Evolutionary conservation across 2,329 filamentous ascomycete species (phyloP).

Genomic region (Arthrobotrys megalospora): DNA sequence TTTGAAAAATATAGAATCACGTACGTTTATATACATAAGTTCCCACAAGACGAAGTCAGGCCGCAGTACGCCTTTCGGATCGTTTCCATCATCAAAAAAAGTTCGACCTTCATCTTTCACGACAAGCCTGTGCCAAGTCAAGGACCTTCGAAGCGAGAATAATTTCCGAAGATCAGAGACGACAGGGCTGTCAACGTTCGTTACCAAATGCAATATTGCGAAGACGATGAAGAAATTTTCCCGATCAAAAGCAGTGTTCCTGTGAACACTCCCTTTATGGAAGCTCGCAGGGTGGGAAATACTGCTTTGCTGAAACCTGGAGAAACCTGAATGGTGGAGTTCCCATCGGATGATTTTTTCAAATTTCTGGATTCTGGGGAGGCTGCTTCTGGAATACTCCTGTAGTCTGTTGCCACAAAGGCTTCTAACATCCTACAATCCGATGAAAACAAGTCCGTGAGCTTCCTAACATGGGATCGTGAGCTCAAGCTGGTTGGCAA

Average conservation of each 20-base stretch:
- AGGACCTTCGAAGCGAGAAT: constrained; percentile 22
- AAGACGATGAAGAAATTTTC: background rate
- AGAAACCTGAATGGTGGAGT: background rate
- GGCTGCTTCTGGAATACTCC: background rate
- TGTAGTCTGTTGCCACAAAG: background rate
- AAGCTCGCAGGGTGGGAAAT: background rate
- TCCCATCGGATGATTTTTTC: background rate
- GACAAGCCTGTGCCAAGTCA: constrained; percentile 6
- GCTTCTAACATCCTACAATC: background rate
- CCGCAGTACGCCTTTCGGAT: background rate
- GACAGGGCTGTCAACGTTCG: background rate
- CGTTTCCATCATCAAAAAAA: background rate
- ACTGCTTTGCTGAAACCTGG: constrained; percentile 3
- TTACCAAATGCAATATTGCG: constrained; percentile 16
- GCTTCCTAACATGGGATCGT: constrained; percentile 4
- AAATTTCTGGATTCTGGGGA: background rate
- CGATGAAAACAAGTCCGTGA: background rate
- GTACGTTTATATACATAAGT: background rate
- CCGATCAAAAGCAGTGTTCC: too few species aligned
- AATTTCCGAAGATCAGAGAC: constrained; percentile 22
- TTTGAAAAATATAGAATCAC: background rate
- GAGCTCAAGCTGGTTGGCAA: background rate
- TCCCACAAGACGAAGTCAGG: background rate
- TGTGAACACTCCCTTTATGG: background rate
- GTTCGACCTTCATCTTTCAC: background rate